These are phyloP conservation scores for Solanum raphanifolium DNA, from an alignment of 257 asterid species.

Conservation along the genomic window DNA sequence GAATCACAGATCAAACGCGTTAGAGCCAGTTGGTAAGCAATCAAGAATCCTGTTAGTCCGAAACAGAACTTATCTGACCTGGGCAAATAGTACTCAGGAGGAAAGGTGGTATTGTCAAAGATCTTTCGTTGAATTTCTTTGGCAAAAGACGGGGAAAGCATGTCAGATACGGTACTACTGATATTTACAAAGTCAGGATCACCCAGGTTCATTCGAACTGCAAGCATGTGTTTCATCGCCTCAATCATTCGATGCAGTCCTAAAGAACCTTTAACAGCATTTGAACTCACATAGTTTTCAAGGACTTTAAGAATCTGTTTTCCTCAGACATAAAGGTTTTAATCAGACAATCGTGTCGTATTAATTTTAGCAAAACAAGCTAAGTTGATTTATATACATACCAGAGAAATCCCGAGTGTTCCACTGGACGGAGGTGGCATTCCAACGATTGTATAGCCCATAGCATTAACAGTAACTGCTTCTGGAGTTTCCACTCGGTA, in stretches of 20 bases:
- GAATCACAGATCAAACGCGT: background rate
- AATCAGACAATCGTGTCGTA: background rate
- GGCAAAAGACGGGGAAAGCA: constrained; percentile 77
- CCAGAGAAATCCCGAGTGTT: constrained; percentile 76
- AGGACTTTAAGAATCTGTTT: constrained; percentile 64
- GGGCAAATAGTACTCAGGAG: constrained; percentile 65
- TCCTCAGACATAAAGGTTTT: background rate
- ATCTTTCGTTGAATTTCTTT: constrained; percentile 37
- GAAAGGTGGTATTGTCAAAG: constrained; percentile 85
- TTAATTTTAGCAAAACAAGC: background rate
- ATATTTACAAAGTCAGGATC: constrained; percentile 61
- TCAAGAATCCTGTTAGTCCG: background rate
- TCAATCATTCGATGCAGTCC: constrained; percentile 86
- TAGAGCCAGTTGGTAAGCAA: background rate
- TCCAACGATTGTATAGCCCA: constrained; percentile 76
- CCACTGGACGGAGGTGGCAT: constrained; percentile 98
- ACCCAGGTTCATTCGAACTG: constrained; percentile 72
- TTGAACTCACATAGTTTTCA: constrained; percentile 30
- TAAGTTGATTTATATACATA: constrained; percentile 11
- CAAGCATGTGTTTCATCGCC: constrained; percentile 76
- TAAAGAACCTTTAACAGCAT: constrained; percentile 48
- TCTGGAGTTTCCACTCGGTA: constrained; percentile 42
- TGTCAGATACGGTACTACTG: constrained; percentile 35
- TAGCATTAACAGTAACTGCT: constrained; percentile 42
- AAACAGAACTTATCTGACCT: constrained; percentile 27